Evolutionary conservation across 2,329 filamentous ascomycete species (phyloP).

Genomic region (Bipolaris bicolor): DNA sequence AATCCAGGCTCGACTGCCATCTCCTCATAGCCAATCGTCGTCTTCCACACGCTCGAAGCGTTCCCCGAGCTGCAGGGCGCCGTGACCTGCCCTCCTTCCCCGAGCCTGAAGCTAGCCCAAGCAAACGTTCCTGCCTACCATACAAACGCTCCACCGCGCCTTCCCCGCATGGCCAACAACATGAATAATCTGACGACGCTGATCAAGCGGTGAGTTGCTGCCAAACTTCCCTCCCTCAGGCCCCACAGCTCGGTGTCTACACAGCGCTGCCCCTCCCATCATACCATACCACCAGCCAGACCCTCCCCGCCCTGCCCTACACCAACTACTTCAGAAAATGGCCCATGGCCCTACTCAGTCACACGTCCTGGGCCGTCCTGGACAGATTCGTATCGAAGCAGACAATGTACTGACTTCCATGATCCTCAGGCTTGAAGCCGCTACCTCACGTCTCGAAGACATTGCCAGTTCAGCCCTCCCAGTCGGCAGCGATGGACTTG

Average conservation of each 20-base stretch:
- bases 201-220: conserved; percentile 83
- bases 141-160: conserved; percentile 32
- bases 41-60: background rate
- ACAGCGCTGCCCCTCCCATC: background rate
- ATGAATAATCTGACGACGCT: conserved; percentile 98
- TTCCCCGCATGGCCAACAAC: conserved; percentile 72
- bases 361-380: conserved; percentile 25
- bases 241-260: conserved; percentile 1
- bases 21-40: background rate
- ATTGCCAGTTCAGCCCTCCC: conserved; percentile 77
- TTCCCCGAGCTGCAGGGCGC: conserved; percentile 33
- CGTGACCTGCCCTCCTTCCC: conserved; percentile 35
- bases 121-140: conserved; percentile 28
- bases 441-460: conserved; percentile 93
- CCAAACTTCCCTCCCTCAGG: background rate
- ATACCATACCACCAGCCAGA: background rate
- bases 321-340: conserved; percentile 8
- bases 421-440: conserved; percentile 84
- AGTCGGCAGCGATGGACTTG: conserved; percentile 16
- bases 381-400: conserved; percentile 23
- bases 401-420: conserved; percentile 57
- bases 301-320: background rate
- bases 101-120: conserved; percentile 26
- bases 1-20: background rate
- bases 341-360: conserved; percentile 16